Percentiles rank a stretch among this genome's conserved stretches.
phyloP scores from a whole-genome alignment of 805 yeast species.

The Myxozyma lipomycoides region DNA sequence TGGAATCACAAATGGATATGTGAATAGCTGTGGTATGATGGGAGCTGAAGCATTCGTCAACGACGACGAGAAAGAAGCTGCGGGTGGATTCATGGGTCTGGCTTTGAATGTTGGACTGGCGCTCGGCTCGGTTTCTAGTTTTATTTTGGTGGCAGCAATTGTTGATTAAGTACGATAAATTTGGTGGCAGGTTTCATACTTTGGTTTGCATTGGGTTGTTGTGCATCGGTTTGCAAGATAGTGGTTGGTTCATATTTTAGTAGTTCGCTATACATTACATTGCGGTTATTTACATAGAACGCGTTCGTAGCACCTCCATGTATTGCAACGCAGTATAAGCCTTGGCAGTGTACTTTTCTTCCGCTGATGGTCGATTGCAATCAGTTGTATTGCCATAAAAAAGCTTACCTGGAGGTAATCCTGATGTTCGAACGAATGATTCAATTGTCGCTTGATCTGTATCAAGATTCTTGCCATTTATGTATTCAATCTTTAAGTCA shows the following conservation, averaged over 20 bases:
- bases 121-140: constrained; percentile 73
- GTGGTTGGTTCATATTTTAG: background rate
- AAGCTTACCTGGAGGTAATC: constrained; percentile 12
- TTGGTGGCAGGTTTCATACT: background rate
- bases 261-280: background rate
- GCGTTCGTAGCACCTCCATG: constrained; percentile 20
- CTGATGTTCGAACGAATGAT: constrained; percentile 10
- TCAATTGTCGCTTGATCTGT: constrained; percentile 6
- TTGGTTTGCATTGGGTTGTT: background rate
- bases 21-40: constrained; percentile 76
- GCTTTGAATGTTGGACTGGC: constrained; percentile 75
- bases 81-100: constrained; percentile 88
- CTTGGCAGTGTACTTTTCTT: constrained; percentile 5
- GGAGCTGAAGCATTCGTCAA: constrained; percentile 57
- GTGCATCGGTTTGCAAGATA: background rate
- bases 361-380: constrained; percentile 3
- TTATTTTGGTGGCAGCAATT: constrained; percentile 34
- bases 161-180: constrained; percentile 3
- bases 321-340: constrained; percentile 16
- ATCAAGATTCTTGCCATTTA: constrained; percentile 8
- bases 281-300: background rate
- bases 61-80: constrained; percentile 76
- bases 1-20: constrained; percentile 86
- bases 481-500: constrained; percentile 11
- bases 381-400: constrained; percentile 15